Evolutionary conservation across 73 alveolate genomes (phyloP).

Genomic region (Stentor roeselii): DNA sequence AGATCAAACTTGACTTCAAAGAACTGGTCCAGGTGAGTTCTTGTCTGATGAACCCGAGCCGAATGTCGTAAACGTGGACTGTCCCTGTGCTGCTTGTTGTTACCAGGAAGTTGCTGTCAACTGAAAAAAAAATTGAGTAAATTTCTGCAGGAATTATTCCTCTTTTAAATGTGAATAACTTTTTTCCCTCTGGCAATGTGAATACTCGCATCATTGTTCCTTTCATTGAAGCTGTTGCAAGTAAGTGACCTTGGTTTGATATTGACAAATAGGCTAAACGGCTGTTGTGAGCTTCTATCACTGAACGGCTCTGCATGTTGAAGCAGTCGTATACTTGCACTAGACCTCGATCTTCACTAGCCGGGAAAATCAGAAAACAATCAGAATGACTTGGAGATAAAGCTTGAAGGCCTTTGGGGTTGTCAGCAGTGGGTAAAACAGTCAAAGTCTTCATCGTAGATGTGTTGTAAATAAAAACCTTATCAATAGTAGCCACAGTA

Average conservation of each 20-base stretch:
- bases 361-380: constrained; percentile 63
- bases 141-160: constrained; percentile 55
- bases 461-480: constrained; percentile 60
- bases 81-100: constrained; percentile 72
- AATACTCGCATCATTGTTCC: constrained; percentile 83
- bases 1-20: not conserved
- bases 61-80: constrained; percentile 46
- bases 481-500: constrained; percentile 59
- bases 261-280: constrained; percentile 70
- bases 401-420: constrained; percentile 65
- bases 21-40: not conserved
- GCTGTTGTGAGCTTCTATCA: constrained; percentile 72
- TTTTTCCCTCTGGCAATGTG: constrained; percentile 75
- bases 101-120: constrained; percentile 51
- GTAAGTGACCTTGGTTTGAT: constrained; percentile 61
- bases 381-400: constrained; percentile 58
- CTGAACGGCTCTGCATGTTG: constrained; percentile 43
- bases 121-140: constrained; percentile 60
- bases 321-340: constrained; percentile 68
- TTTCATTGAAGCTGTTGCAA: constrained; percentile 73
- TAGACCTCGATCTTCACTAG: constrained; percentile 63
- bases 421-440: constrained; percentile 43
- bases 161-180: constrained; percentile 70
- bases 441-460: constrained; percentile 58
- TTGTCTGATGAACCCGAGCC: not conserved